Evolutionary conservation across 306 rosid genomes (phyloP), one percentile per base, ranked within the genome.

Genomic region (Notholithocarpus densiflorus): DNA sequence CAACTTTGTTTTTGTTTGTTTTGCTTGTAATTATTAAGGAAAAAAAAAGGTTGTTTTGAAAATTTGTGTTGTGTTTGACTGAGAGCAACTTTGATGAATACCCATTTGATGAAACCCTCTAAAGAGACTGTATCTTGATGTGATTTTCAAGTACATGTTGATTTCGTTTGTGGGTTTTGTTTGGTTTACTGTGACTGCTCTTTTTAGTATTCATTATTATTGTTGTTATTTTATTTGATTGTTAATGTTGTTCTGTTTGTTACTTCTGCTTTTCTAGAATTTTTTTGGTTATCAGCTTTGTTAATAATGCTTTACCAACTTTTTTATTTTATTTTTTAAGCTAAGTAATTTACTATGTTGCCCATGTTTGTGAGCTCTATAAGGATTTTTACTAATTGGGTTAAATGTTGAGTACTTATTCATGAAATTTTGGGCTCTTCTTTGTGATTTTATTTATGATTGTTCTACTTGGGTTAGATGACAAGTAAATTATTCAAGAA

Each of bases 251-350:
- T 31, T 24, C 76, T 59, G 15, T 60, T 70, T 21, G 54, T 18
- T 27, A 19, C 15, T 20, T 23, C 19, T 40, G 6, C 5, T 31
- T 69, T 27, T 14, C 23, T 56, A 45, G 61, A 11, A 31, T 19
- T 53, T 21, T 21, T 13, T 23, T 56, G 4, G 43, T 17, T 15
- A 27, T 18, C 24, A 52, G 27, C 17, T 51, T 70, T 29, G 52
- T 76, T 18, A 45, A 37, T 75, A 60, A 24, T 60, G 68, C 32
- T 6, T 60, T 6, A 5, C 68, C 68, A 60, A 13, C 68, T 12
- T 24, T 82, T 88, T 60, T 60, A 15, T 60, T 24, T 21, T 81
- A 8, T 60, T 60, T 24, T 29, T 20, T 57, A 57, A 24, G 26
- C 68, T 11, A 23, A 60, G 12, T 26, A 8, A 60, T 60, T 60